Evolutionary conservation across 2,329 filamentous ascomycete species (phyloP).

Genomic region (Colletotrichum camelliae): DNA sequence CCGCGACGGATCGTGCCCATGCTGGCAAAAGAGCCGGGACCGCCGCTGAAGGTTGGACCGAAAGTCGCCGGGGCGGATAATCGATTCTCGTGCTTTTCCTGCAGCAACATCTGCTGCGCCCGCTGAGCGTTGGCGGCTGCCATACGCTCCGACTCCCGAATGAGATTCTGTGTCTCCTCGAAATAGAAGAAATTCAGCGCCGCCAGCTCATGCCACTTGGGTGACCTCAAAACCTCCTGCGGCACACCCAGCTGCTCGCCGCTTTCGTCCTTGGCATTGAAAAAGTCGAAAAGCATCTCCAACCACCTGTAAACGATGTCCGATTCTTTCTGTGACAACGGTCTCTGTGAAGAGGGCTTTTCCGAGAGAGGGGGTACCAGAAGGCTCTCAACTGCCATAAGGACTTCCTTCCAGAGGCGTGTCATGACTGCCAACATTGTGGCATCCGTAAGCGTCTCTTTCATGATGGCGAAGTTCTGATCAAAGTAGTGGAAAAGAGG

Average conservation of each 20-base stretch:
- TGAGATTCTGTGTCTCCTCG: slow-evolving; percentile 86
- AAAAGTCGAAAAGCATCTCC: slow-evolving; percentile 88
- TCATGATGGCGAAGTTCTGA: slow-evolving; percentile 99
- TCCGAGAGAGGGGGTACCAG: slow-evolving; percentile 94
- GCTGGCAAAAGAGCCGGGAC: slow-evolving; percentile 62
- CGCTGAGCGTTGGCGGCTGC: slow-evolving; percentile 83
- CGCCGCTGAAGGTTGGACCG: slow-evolving; percentile 56
- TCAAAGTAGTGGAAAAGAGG: slow-evolving; percentile 95
- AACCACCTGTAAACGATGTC: slow-evolving; percentile 97
- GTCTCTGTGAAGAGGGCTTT: slow-evolving; percentile 86
- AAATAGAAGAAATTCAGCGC: slow-evolving; percentile 99
- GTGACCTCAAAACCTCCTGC: slow-evolving; percentile 89
- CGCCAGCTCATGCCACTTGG: slow-evolving; percentile 97
- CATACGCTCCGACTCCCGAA: slow-evolving; percentile 96
- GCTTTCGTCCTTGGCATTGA: slow-evolving; percentile 89
- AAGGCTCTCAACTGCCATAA: slow-evolving; percentile 87
- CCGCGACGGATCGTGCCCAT: slow-evolving; percentile 70
- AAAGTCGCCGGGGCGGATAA: slow-evolving; percentile 66
- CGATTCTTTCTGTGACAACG: slow-evolving; percentile 84
- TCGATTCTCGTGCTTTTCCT: slow-evolving; percentile 51
- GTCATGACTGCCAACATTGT: slow-evolving; percentile 99
- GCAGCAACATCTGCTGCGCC: slow-evolving; percentile 70
- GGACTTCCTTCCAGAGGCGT: slow-evolving; percentile 94
- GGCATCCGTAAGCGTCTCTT: slow-evolving; percentile 89
- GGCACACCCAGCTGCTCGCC: slow-evolving; percentile 87